These are phyloP conservation scores for Lepidium africanum DNA, from an alignment of 345 rosid species.

Conservation along the genomic window DNA sequence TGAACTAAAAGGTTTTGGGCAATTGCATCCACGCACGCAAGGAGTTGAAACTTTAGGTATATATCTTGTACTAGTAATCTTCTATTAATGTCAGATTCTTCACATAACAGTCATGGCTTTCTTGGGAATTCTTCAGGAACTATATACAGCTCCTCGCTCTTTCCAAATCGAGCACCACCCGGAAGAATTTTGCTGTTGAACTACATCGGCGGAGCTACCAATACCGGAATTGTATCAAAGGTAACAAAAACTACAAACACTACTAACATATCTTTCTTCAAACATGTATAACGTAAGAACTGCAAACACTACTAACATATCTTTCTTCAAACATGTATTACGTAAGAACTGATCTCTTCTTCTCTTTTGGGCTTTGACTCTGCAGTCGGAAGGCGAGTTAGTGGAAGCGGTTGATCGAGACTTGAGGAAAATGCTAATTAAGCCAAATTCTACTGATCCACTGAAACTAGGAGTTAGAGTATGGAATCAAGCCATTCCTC, in stretches of 20 bases:
- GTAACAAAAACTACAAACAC: slow-evolving; percentile 24
- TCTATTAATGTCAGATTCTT: not conserved
- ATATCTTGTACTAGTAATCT: not conserved
- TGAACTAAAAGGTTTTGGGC: slow-evolving; percentile 95
- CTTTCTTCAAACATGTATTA: not conserved
- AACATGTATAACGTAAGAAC: not conserved
- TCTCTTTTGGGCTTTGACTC: not conserved
- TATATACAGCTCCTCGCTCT: slow-evolving; percentile 89
- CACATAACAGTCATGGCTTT: not conserved
- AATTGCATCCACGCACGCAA: slow-evolving; percentile 95
- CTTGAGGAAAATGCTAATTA: slow-evolving; percentile 85
- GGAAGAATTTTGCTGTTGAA: slow-evolving; percentile 76
- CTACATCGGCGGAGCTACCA: slow-evolving; percentile 85
- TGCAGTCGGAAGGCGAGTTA: slow-evolving; percentile 52
- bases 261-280: not conserved
- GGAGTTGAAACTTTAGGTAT: slow-evolving; percentile 93
- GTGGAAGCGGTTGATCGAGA: slow-evolving; percentile 88
- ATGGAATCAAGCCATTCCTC: slow-evolving; percentile 96
- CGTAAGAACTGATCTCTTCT: not conserved
- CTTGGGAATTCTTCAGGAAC: slow-evolving; percentile 45
- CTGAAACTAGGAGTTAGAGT: slow-evolving; percentile 59
- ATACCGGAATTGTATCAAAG: slow-evolving; percentile 72
- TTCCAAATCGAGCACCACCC: slow-evolving; percentile 78
- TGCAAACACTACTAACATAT: no score
- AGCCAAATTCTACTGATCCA: slow-evolving; percentile 70